These are phyloP conservation scores for Teratosphaeria destructans DNA, from an alignment of 2,329 filamentous ascomycete species.

Conservation along the genomic window DNA sequence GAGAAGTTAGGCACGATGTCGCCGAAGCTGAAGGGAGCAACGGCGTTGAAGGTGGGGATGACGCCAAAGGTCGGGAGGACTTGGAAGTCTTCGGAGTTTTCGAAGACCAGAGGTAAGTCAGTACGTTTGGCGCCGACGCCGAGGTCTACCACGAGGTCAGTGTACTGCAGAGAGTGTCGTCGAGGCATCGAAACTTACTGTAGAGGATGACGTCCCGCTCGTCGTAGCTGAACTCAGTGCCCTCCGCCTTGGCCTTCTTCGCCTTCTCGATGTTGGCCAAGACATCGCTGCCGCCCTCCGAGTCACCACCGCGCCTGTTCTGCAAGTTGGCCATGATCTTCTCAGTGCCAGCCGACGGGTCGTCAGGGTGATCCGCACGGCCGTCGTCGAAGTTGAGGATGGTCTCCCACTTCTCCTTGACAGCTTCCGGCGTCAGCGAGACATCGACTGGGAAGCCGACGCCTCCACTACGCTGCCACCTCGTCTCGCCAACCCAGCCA, in stretches of 20 bases:
- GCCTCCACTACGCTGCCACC: constrained; percentile 88
- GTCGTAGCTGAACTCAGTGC: constrained; percentile 70
- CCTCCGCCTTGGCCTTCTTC: constrained; percentile 59
- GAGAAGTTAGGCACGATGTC: constrained; percentile 91
- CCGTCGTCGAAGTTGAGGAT: constrained; percentile 83
- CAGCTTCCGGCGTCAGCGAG: constrained; percentile 71
- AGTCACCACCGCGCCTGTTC: constrained; percentile 49
- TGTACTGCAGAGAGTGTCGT: constrained; percentile 10
- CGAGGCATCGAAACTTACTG: constrained; percentile 36
- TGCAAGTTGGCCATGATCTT: constrained; percentile 78
- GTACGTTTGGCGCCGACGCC: constrained; percentile 85
- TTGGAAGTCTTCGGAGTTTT: constrained; percentile 86
- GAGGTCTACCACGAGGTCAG: constrained; percentile 44
- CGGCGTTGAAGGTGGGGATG: constrained; percentile 81
- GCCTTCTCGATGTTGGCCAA: constrained; percentile 67
- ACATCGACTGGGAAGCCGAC: constrained; percentile 85
- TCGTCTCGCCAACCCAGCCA: constrained; percentile 82
- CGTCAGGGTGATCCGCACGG: constrained; percentile 75
- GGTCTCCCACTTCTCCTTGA: constrained; percentile 62
- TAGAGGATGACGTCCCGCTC: constrained; percentile 89
- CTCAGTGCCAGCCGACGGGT: constrained; percentile 63
- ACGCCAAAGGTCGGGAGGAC: constrained; percentile 92
- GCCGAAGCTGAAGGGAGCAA: constrained; percentile 66
- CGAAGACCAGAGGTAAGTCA: constrained; percentile 79
- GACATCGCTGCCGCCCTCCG: constrained; percentile 40